phyloP scores from a whole-genome alignment of 768 basidiomycete genomes.

The Lyophyllum shimeji region DNA sequence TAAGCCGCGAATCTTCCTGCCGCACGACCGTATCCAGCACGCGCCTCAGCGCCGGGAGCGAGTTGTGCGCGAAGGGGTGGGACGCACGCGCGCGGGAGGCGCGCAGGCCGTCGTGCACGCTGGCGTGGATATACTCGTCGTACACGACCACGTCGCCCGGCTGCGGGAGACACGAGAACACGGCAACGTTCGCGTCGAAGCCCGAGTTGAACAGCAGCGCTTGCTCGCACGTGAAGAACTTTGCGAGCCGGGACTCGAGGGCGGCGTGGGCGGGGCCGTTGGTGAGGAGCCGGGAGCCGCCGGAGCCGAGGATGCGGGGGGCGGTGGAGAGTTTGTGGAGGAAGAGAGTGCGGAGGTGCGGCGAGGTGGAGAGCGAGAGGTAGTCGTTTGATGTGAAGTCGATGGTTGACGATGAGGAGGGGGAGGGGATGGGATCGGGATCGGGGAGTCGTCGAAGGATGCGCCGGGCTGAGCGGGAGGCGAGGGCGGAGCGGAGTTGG shows the following conservation, averaged over 20 bases:
- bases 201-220: slow-evolving; percentile 91
- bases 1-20: slow-evolving; percentile 32
- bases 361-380: slow-evolving; percentile 72
- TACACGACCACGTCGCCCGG: slow-evolving; percentile 73
- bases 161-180: slow-evolving; percentile 82
- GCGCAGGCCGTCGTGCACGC: slow-evolving; percentile 89
- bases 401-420: slow-evolving; percentile 33
- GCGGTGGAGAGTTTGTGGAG: slow-evolving; percentile 48
- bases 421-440: too few species aligned
- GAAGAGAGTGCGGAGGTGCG: slow-evolving; percentile 55
- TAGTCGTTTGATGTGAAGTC: slow-evolving; percentile 95
- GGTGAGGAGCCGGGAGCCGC: slow-evolving; percentile 85
- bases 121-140: slow-evolving; percentile 61
- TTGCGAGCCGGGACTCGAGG: slow-evolving; percentile 68
- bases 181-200: slow-evolving; percentile 88
- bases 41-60: slow-evolving; percentile 45
- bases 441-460: slow-evolving; percentile 74
- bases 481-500: slow-evolving; percentile 51
- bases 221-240: slow-evolving; percentile 58
- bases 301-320: slow-evolving; percentile 76
- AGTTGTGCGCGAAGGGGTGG: slow-evolving; percentile 73
- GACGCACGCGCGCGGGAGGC: slow-evolving; percentile 45
- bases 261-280: slow-evolving; percentile 67
- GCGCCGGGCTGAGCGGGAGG: slow-evolving; percentile 61
- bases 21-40: slow-evolving; percentile 41